phyloP scores from a whole-genome alignment of 106 monocot species.

The Agapanthus africanus region DNA sequence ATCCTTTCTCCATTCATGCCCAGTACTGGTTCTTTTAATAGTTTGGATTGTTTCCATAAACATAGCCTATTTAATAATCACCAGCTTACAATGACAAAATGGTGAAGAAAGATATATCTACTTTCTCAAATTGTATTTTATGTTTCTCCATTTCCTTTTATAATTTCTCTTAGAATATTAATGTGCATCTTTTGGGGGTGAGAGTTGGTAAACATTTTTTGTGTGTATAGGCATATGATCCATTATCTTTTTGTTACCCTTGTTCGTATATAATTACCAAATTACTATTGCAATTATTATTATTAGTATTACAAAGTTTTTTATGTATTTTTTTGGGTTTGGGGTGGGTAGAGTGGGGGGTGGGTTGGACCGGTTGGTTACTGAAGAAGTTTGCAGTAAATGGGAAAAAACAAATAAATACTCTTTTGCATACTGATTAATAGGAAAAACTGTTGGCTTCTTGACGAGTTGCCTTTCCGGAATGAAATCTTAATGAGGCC shows the following conservation, averaged over 20 bases:
- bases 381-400: neutral
- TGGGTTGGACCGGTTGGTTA: too few relatives aligned
- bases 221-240: neutral
- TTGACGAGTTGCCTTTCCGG: too few relatives aligned
- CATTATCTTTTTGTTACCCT: neutral
- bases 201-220: neutral
- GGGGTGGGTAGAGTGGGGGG: too few relatives aligned
- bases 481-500: neutral
- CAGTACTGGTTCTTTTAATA: neutral
- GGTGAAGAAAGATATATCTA: too few relatives aligned
- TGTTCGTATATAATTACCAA: too few relatives aligned
- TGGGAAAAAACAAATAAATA: neutral
- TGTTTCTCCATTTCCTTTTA: neutral
- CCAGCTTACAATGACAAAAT: neutral
- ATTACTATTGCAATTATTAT: neutral
- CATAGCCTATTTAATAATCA: neutral
- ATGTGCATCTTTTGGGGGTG: neutral
- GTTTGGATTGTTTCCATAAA: neutral
- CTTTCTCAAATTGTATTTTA: neutral
- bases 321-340: too few relatives aligned
- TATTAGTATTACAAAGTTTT: too few relatives aligned
- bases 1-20: neutral
- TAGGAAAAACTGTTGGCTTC: too few relatives aligned
- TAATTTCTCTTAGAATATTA: too few relatives aligned
- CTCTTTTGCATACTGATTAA: neutral